A percentile compares a stretch with the other conserved stretches of the same genome.
Conservation (phyloP, 2,329 filamentous ascomycete species). For the Orbilia quercus region DNA sequence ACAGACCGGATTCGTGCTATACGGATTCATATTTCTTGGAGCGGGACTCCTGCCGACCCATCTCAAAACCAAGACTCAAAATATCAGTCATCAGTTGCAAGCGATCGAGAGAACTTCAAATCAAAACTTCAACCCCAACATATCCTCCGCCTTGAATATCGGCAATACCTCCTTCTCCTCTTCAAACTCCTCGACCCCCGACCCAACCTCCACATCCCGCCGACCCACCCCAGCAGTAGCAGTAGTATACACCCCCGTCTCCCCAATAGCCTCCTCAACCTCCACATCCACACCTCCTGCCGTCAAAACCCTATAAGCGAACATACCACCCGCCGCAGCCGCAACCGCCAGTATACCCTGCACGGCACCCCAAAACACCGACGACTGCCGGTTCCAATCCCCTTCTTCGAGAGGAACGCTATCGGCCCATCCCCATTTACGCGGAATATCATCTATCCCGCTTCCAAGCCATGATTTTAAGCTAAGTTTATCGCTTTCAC, state of each 20-base stretch:
- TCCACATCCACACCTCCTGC: conserved; percentile 24
- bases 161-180: conserved; percentile 21
- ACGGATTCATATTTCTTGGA: too few species aligned
- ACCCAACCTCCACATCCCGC: background rate
- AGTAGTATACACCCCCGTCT: conserved; percentile 19
- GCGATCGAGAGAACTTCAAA: too few species aligned
- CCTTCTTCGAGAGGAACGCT: conserved; percentile 26
- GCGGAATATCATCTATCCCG: conserved; percentile 10
- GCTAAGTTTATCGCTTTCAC: conserved; percentile 23
- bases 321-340: conserved; percentile 16
- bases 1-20: too few species aligned
- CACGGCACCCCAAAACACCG: conserved; percentile 25
- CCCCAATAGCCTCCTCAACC: conserved; percentile 25
- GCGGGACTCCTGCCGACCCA: too few species aligned
- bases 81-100: too few species aligned
- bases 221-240: conserved; percentile 3
- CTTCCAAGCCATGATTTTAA: conserved; percentile 16
- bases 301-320: conserved; percentile 26
- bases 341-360: conserved; percentile 29
- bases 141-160: conserved; percentile 51
- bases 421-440: conserved; percentile 14
- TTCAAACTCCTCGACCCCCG: background rate
- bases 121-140: conserved; percentile 35
- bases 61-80: too few species aligned
- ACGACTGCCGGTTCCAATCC: conserved; percentile 16